Base-by-base conservation (phyloP, 768 basidiomycete genomes). In the Termitomyces sp. region DNA sequence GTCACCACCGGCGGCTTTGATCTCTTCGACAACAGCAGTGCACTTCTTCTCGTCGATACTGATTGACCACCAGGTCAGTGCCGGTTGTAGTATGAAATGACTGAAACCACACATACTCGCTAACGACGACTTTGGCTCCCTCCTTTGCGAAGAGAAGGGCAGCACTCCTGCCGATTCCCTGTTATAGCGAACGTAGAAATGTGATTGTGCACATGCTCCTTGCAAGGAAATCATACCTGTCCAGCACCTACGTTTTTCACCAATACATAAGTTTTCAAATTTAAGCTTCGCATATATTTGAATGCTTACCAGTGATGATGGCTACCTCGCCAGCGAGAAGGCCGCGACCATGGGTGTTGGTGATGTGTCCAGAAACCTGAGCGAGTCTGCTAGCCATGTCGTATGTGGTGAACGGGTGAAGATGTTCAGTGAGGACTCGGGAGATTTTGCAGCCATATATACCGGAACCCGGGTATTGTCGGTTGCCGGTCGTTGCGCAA, bases 61-160 rank as follows among this genome's bases (percentile, higher is more conserved):
- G 21, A 48, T 33, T 56, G 23, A 46, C 15, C 15, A n/a, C 52
- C 60, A 49, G 19, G 49, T 50, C 23, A 66, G 35, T 26, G 21
- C 46, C 9, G 3, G n/a, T 38, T 41, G 31, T 46, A 31, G 4
- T 33, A 2, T 58, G 3, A 7, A 33, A 30, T 28, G 47, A 26
- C 50, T 33, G n/a, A 3, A 50, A 37, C 19, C 28, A 14, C 30
- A 70, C 78, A 55, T 62, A 91, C 86, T 94, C 91, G 78, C 85
- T 84, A 50, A 87, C 85, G 61, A 94, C 89, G 50, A 94, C 84
- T 67, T 88, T 93, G 15, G 91, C 91, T 17, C 91, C 91, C 67
- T 94, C 91, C 60, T 84, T 84, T 5, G 90, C 87, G 63, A 91
- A 93, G 42, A 90, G 75, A 33, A 92, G 71, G 1, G 91, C 91